phyloP scores from a whole-genome alignment of 2,329 filamentous ascomycete species.

The Colletotrichum falcatum region DNA sequence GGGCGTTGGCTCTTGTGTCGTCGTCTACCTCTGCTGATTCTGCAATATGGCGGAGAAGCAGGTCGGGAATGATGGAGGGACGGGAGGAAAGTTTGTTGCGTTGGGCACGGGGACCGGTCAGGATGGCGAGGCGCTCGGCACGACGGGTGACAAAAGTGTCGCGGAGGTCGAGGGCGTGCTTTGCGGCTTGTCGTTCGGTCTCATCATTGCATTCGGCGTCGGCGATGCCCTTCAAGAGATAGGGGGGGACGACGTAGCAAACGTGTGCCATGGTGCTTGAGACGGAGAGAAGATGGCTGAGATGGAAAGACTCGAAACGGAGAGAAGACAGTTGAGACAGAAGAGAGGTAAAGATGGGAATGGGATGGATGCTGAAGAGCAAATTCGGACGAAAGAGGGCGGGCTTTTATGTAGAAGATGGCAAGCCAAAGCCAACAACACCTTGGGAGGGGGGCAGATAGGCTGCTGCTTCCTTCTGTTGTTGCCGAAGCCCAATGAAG shows the following conservation, averaged over 20 bases:
- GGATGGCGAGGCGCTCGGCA: constrained; percentile 50
- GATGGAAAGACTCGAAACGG: too few species aligned
- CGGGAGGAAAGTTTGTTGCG: constrained; percentile 41
- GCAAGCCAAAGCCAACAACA: not conserved
- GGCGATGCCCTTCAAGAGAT: constrained; percentile 58
- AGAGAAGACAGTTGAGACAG: too few species aligned
- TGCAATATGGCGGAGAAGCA: constrained; percentile 21
- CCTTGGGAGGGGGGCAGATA: too few species aligned
- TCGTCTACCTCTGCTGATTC: constrained; percentile 51
- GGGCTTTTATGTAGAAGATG: not conserved
- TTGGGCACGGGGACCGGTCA: constrained; percentile 50
- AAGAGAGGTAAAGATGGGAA: too few species aligned
- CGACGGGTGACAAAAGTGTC: constrained; percentile 49
- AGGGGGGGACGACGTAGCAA: constrained; percentile 60
- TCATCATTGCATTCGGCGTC: constrained; percentile 54
- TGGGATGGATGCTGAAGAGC: too few species aligned
- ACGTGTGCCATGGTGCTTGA: constrained; percentile 34
- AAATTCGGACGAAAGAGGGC: not conserved
- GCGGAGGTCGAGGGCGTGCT: constrained; percentile 50
- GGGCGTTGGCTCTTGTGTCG: constrained; percentile 51
- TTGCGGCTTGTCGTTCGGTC: constrained; percentile 52
- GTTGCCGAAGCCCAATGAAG: not conserved
- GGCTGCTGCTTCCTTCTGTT: not conserved
- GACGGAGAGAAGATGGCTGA: too few species aligned
- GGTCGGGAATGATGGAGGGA: constrained; percentile 22